Percentiles rank a stretch among this genome's conserved stretches.
These are phyloP conservation scores for Fraxinus albicans DNA, from an alignment of 305 asterid species.

Conservation along the genomic window DNA sequence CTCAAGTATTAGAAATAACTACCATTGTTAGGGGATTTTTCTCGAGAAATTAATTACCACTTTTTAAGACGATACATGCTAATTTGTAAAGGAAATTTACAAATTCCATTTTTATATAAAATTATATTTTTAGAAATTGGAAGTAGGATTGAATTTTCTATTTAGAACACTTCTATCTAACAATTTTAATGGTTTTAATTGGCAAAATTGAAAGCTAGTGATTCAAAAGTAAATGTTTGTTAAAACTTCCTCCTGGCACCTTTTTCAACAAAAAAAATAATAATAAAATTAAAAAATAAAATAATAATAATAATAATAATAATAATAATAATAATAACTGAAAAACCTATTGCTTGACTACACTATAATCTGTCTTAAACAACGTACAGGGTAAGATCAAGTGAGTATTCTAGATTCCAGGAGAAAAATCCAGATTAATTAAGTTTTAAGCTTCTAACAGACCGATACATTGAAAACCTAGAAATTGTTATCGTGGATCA, in stretches of 20 bases:
- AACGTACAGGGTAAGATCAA: background rate
- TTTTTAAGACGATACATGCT: background rate
- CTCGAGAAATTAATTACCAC: background rate
- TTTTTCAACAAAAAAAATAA: background rate
- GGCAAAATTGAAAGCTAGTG: background rate
- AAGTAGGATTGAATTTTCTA: background rate
- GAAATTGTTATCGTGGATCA: background rate
- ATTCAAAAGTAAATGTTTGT: background rate
- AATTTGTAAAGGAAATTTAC: background rate
- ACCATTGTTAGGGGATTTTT: background rate
- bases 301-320: too few relatives aligned
- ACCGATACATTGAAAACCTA: constrained; percentile 5
- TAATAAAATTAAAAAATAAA: background rate
- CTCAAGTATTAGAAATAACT: background rate
- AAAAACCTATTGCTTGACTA: background rate
- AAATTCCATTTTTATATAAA: background rate
- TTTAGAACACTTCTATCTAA: background rate
- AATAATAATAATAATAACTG: too few relatives aligned
- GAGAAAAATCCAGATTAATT: constrained; percentile 3
- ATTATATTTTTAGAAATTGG: background rate
- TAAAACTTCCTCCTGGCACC: background rate
- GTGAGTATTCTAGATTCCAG: background rate
- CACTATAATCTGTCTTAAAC: background rate
- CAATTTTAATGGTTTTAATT: background rate
- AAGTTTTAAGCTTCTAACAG: constrained; percentile 16